phyloP scores from a whole-genome alignment of 1,284 basidiomycete species.

The Trametes sp. region DNA sequence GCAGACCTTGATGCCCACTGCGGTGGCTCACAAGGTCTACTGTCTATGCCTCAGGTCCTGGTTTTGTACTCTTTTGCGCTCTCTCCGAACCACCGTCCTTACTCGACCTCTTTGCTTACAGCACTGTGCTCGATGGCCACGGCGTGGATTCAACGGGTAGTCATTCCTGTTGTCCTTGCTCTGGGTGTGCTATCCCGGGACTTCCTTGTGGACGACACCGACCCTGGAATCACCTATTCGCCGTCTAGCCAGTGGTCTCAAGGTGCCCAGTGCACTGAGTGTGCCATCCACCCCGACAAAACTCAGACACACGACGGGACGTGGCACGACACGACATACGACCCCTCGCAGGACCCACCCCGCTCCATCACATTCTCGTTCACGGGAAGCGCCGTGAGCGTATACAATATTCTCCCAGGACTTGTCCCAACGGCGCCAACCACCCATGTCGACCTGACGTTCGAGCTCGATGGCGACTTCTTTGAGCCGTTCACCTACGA shows the following conservation, averaged over 20 bases:
- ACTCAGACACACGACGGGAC: background rate
- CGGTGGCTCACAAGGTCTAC: no score
- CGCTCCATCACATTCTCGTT: conserved; percentile 12
- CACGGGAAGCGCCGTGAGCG: conserved; percentile 14
- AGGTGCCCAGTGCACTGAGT: background rate
- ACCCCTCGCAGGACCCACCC: background rate
- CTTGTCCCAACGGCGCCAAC: background rate
- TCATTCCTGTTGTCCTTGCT: background rate
- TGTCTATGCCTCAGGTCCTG: no score
- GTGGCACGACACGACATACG: conserved; percentile 6
- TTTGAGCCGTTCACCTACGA: background rate
- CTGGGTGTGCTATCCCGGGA: conserved; percentile 26
- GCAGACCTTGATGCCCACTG: no score
- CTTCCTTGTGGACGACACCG: conserved; percentile 5
- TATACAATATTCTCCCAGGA: conserved; percentile 19
- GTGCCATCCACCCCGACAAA: conserved; percentile 2
- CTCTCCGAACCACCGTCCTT: background rate
- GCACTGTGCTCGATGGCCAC: background rate
- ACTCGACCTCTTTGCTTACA: background rate
- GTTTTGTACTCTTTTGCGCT: no score
- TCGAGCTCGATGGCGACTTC: conserved; percentile 2
- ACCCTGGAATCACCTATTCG: conserved; percentile 1
- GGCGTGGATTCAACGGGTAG: background rate
- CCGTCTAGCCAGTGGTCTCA: conserved; percentile 12
- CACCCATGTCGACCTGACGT: conserved; percentile 5